A percentile compares a stretch with the other conserved stretches of the same genome.
These are phyloP conservation scores for Auriculariales sp. DNA, from an alignment of 768 basidiomycete species.

Conservation along the genomic window DNA sequence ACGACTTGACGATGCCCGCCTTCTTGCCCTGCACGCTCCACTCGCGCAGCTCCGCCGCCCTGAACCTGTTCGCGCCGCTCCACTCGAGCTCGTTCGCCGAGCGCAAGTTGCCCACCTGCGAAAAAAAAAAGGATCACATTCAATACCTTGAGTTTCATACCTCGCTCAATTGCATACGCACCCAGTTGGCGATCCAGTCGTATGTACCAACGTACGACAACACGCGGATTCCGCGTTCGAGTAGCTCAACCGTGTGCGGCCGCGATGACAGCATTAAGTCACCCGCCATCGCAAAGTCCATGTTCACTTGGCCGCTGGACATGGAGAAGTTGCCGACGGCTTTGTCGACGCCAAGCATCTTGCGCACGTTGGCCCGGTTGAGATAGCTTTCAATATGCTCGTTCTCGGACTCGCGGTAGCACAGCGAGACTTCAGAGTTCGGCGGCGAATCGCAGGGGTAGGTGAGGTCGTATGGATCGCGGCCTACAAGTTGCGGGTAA, in stretches of 20 bases:
- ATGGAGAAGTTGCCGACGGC: conserved; percentile 27
- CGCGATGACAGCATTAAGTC: conserved; percentile 16
- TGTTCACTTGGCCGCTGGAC: conserved; percentile 37
- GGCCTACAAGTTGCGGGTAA: conserved; percentile 22
- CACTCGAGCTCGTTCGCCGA: conserved; percentile 67
- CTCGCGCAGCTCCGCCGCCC: conserved; percentile 30
- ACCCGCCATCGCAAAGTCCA: conserved; percentile 36
- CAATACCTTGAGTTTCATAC: no score
- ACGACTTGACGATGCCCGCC: no score
- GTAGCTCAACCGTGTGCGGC: conserved; percentile 28
- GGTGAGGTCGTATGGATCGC: conserved; percentile 56
- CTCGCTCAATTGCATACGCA: neutral
- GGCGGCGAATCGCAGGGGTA: conserved; percentile 38
- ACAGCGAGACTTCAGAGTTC: conserved; percentile 29
- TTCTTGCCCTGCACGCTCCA: conserved; percentile 39
- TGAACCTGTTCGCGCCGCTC: conserved; percentile 45
- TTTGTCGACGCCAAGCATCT: conserved; percentile 46
- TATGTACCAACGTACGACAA: conserved; percentile 29
- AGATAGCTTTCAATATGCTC: conserved; percentile 43
- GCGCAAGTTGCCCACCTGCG: conserved; percentile 45
- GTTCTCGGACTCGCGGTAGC: conserved; percentile 42
- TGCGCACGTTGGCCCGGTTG: conserved; percentile 36
- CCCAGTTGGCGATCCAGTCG: conserved; percentile 71
- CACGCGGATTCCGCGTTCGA: conserved; percentile 21
- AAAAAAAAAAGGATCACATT: conserved; percentile 2